These are phyloP conservation scores for Pilasporangium apinafurcum DNA, from an alignment of 352 stramenopile species.

Conservation along the genomic window DNA sequence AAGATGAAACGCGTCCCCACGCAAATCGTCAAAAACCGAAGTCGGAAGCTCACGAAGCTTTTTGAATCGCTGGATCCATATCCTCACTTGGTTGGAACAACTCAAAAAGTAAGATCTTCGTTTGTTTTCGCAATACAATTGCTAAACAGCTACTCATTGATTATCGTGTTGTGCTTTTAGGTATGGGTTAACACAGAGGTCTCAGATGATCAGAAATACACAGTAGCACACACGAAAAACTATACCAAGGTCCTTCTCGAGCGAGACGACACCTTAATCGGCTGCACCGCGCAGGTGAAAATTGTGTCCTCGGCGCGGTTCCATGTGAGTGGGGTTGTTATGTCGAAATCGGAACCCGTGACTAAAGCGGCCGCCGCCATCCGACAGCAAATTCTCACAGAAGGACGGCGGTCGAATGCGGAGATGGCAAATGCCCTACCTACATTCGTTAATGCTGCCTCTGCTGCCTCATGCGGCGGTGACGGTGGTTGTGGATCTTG, in stretches of 20 bases:
- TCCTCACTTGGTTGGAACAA: constrained; percentile 44
- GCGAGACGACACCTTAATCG: constrained; percentile 67
- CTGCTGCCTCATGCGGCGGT: constrained; percentile 18
- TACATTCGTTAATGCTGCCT: constrained; percentile 15
- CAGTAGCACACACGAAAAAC: constrained; percentile 87
- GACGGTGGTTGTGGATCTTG: constrained; percentile 11
- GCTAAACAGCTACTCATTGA: constrained; percentile 6
- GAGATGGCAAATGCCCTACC: constrained; percentile 23
- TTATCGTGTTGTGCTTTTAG: neutral
- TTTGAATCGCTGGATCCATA: constrained; percentile 87
- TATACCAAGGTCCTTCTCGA: constrained; percentile 90
- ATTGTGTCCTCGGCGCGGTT: constrained; percentile 56
- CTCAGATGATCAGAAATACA: constrained; percentile 68
- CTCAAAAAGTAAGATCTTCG: constrained; percentile 22
- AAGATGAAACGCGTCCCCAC: constrained; percentile 87
- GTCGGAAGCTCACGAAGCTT: constrained; percentile 72
- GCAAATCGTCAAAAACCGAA: constrained; percentile 87
- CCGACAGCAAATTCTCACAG: constrained; percentile 37
- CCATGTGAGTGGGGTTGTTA: constrained; percentile 61
- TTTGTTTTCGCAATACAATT: neutral
- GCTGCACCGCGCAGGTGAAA: constrained; percentile 57
- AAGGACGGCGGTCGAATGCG: constrained; percentile 20
- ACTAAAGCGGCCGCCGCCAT: constrained; percentile 43
- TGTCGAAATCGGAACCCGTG: constrained; percentile 47
- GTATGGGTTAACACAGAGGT: constrained; percentile 85